These are phyloP conservation scores for Melanogaster broomeanus DNA, from an alignment of 768 basidiomycete genomes.

Conservation along the genomic window DNA sequence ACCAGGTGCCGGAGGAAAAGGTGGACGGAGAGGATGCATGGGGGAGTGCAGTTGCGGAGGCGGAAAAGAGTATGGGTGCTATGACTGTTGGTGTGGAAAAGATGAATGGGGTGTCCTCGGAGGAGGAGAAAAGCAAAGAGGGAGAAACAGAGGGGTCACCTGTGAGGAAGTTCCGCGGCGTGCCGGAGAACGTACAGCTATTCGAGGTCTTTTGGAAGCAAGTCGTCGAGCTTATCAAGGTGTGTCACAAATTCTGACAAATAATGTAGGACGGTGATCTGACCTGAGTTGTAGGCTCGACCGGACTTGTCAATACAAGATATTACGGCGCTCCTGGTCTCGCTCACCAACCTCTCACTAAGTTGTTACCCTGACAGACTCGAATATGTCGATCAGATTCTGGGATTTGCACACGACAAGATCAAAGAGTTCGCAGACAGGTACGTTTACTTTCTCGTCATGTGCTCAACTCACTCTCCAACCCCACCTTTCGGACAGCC, in stretches of 20 bases:
- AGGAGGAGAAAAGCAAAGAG: slow-evolving; percentile 45
- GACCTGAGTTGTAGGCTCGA: slow-evolving; percentile 63
- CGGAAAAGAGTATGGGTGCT: slow-evolving; percentile 16
- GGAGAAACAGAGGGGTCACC: slow-evolving; percentile 60
- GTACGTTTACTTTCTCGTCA: slow-evolving; percentile 37
- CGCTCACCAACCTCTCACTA: slow-evolving; percentile 90
- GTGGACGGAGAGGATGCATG: slow-evolving; percentile 28
- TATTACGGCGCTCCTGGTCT: slow-evolving; percentile 93
- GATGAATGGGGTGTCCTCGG: slow-evolving; percentile 22
- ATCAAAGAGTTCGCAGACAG: slow-evolving; percentile 82
- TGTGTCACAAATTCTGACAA: slow-evolving; percentile 34
- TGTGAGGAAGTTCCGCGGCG: slow-evolving; percentile 87
- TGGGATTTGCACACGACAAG: slow-evolving; percentile 86
- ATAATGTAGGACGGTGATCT: not conserved
- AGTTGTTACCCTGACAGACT: slow-evolving; percentile 97
- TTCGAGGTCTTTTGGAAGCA: slow-evolving; percentile 99
- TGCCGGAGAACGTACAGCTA: slow-evolving; percentile 91
- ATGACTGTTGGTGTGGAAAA: not conserved
- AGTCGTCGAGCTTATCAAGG: slow-evolving; percentile 97
- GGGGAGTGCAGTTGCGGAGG: slow-evolving; percentile 21
- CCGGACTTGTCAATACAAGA: slow-evolving; percentile 98
- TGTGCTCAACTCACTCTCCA: slow-evolving; percentile 1
- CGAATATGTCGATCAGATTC: slow-evolving; percentile 96
- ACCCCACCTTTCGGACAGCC: slow-evolving; percentile 41
- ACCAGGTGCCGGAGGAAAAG: slow-evolving; percentile 32